Percentiles rank a stretch among this genome's conserved stretches.
phyloP scores from a whole-genome alignment of 345 rosid genomes.

The Pseudoturritis turrita region DNA sequence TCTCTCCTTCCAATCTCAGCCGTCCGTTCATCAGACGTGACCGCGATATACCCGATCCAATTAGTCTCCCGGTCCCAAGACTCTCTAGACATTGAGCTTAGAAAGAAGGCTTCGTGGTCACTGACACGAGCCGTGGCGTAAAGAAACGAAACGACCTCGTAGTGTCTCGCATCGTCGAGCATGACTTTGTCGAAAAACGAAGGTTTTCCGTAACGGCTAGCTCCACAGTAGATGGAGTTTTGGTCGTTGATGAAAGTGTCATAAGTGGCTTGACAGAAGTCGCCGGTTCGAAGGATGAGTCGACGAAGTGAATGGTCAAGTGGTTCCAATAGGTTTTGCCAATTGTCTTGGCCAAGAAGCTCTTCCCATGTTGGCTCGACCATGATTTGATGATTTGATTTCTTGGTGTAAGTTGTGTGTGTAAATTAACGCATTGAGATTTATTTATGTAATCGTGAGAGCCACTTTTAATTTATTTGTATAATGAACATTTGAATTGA shows the following conservation, averaged over 20 bases:
- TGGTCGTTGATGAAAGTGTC: constrained; percentile 85
- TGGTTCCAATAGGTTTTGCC: constrained; percentile 71
- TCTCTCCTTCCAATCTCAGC: constrained; percentile 60
- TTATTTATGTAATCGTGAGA: constrained; percentile 18
- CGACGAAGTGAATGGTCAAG: constrained; percentile 58
- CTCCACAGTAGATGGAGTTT: constrained; percentile 74
- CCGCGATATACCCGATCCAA: constrained; percentile 83
- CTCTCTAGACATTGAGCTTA: constrained; percentile 65
- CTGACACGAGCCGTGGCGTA: constrained; percentile 74
- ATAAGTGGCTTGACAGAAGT: constrained; percentile 86
- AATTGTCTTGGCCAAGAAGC: constrained; percentile 54
- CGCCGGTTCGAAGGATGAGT: constrained; percentile 75
- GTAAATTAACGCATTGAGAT: not conserved
- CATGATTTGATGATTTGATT: constrained; percentile 9
- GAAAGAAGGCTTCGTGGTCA: constrained; percentile 52
- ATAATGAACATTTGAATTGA: constrained; percentile 9
- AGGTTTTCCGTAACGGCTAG: constrained; percentile 70
- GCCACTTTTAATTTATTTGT: constrained; percentile 2
- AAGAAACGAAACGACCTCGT: constrained; percentile 50
- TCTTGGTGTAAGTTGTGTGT: not conserved
- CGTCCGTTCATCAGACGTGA: constrained; percentile 51
- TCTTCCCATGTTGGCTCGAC: constrained; percentile 52
- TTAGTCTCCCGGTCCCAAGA: constrained; percentile 92
- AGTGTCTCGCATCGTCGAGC: constrained; percentile 54
- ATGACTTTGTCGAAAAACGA: constrained; percentile 55